Conservation (phyloP, 257 asterid species). For the Nicotiana benthamiana region DNA sequence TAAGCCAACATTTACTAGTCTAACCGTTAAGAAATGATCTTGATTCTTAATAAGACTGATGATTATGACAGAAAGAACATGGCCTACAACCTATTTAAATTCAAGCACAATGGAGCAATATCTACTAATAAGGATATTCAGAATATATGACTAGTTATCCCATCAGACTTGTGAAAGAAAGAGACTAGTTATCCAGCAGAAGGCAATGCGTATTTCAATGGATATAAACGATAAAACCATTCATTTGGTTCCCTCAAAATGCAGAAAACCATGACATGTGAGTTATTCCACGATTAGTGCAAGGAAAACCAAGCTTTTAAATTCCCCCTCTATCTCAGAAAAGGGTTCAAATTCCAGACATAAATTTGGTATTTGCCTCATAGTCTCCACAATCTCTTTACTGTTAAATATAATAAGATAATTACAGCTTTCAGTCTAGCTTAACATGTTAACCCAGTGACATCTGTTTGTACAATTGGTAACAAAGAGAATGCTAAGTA, state of each 20-base stretch:
- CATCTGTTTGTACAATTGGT: background rate
- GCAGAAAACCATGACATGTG: background rate
- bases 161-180: background rate
- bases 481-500: background rate
- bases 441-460: background rate
- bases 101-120: background rate
- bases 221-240: background rate
- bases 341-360: background rate
- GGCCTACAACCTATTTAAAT: background rate
- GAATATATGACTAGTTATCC: background rate
- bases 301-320: background rate
- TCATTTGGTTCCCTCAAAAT: background rate
- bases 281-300: background rate
- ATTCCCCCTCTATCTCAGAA: background rate
- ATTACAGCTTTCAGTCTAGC: background rate
- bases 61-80: background rate
- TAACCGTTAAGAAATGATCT: background rate
- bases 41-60: background rate
- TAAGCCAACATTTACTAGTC: background rate
- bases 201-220: background rate
- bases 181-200: background rate
- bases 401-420: background rate
- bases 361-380: background rate
- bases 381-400: background rate
- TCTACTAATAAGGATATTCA: background rate